These are phyloP conservation scores for Tricholomella constricta DNA, from an alignment of 768 basidiomycete genomes.

Conservation along the genomic window DNA sequence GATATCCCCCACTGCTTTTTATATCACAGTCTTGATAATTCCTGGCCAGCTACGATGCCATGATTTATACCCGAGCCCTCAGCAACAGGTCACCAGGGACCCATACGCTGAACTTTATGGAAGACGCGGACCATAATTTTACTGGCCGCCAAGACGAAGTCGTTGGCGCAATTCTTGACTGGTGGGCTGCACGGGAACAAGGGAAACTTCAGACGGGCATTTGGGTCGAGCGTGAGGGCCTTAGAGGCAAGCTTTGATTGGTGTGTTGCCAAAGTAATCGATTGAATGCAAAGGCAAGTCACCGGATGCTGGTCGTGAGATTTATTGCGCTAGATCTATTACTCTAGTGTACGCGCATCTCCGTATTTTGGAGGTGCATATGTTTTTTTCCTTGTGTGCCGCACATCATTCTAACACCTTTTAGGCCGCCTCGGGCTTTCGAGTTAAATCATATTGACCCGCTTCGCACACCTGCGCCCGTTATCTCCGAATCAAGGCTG, in stretches of 20 bases:
- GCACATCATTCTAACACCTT: background rate
- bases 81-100: conserved; percentile 63
- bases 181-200: conserved; percentile 55
- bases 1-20: background rate
- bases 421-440: too few species aligned
- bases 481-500: conserved; percentile 1
- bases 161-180: conserved; percentile 65
- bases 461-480: background rate
- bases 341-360: background rate
- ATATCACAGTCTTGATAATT: background rate
- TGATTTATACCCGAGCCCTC: conserved; percentile 67
- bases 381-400: background rate
- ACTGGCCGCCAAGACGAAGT: conserved; percentile 69
- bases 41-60: conserved; percentile 61
- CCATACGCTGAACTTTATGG: conserved; percentile 68
- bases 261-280: background rate
- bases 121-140: conserved; percentile 81
- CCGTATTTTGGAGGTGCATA: background rate
- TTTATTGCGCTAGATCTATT: background rate
- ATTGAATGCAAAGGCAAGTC: background rate
- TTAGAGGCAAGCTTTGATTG: conserved; percentile 49
- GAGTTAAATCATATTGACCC: background rate
- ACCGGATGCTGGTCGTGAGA: background rate
- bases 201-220: conserved; percentile 60
- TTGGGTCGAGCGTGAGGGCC: conserved; percentile 51